Base-by-base conservation (phyloP, 768 basidiomycete species). In the Suillus subluteus region DNA sequence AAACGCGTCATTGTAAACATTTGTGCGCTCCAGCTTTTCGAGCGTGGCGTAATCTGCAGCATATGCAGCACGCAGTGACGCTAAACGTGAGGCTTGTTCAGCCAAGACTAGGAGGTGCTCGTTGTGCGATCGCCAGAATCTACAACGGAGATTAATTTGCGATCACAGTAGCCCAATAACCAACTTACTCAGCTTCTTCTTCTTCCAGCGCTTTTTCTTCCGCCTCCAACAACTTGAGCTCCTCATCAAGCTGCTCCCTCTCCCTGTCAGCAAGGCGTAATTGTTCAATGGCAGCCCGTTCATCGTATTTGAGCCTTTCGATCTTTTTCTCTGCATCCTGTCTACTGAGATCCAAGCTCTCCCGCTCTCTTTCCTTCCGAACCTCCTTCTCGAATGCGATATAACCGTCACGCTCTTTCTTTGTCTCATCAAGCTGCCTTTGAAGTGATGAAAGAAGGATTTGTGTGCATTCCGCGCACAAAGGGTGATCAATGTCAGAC, bases 1-100 rank as follows among this genome's bases (percentile, higher is more conserved):
- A 74, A 98, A 98, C 0, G 95, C 93, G 72, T 98, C 95, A 67
- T 95, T 95, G 80, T 97, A 97, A 30, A 98, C 95, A 73, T 98
- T 98, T 3, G 95, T 95, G 62, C 91, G 87, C 74, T 95, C 92
- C 13, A 98, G 83, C 76, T 93, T 92, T 74, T 95, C 93, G 18
- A 93, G 83, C 4, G 89, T 90, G 13, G 84, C 86, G 23, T 90
- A 84, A 72, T 94, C 94, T 30, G 90, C 87, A 26, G 89, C 88
- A 70, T 94, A 93, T 8, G 92, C 91, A 12, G 92, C 89, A 43
- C 90, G 84, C 62, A 95, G 79, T 2, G 91, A 88, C 30, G 90
- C 87, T 50, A 92, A 77, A 70, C 91, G 89, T 21, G 89, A 83
- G 35, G 82, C 79, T 73, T 95, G 91, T 63, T 89, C 86, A 56